phyloP scores from a whole-genome alignment of 1,284 basidiomycete species.

The Ustilago esculenta region DNA sequence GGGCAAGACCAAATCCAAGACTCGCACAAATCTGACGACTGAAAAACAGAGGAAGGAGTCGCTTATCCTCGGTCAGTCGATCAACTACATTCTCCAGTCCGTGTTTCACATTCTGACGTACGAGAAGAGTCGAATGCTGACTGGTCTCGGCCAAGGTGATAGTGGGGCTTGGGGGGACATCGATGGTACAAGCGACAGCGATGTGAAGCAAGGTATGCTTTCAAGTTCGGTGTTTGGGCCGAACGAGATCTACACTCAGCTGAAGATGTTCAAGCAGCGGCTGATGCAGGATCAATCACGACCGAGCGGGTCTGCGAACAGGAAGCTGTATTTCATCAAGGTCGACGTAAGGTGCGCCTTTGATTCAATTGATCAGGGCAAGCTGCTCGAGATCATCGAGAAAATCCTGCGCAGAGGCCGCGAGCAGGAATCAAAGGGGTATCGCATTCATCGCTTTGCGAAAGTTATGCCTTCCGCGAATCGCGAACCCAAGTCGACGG shows the following conservation, averaged over 20 bases:
- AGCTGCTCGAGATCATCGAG: conserved; percentile 80
- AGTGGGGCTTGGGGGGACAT: too few relatives aligned
- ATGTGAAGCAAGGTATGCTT: conserved; percentile 6
- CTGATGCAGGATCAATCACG: conserved; percentile 12
- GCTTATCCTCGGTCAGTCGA: conserved; percentile 71
- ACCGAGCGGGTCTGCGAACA: not conserved
- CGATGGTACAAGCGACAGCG: not conserved
- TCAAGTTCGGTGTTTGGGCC: conserved; percentile 58
- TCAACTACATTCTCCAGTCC: conserved; percentile 84
- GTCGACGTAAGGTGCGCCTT: conserved; percentile 95
- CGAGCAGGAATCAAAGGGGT: conserved; percentile 27
- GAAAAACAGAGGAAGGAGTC: conserved; percentile 28
- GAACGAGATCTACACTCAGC: conserved; percentile 68
- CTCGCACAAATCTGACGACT: not conserved
- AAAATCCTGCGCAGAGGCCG: conserved; percentile 68
- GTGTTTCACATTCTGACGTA: conserved; percentile 68
- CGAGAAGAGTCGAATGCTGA: conserved; percentile 38
- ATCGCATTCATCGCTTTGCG: conserved; percentile 58
- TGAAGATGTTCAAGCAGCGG: conserved; percentile 41
- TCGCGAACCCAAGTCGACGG: not conserved
- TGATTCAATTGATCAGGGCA: conserved; percentile 92
- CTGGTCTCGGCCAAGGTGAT: not conserved
- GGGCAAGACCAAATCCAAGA: conserved; percentile 2
- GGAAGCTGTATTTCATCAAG: conserved; percentile 84
- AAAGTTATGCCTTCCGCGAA: conserved; percentile 38